Conservation (phyloP, 306 rosid species). For the Gastrolobium bilobum region DNA sequence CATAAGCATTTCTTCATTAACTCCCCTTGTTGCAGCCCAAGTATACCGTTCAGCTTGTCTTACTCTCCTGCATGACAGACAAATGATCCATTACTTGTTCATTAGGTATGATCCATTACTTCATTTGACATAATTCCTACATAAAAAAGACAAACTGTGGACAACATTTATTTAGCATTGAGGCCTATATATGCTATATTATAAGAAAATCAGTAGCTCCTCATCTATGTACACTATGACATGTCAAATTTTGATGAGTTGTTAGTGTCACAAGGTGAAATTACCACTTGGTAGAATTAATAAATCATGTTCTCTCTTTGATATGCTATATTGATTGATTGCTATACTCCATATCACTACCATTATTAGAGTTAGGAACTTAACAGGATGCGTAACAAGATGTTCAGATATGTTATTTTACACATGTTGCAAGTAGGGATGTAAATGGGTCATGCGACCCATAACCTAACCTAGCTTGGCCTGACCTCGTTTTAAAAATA, state of each 20-base stretch:
- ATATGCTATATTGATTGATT: not conserved
- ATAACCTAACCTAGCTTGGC: no score
- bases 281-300: not conserved
- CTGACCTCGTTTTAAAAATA: no score
- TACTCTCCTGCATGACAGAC: slow-evolving; percentile 65
- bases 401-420: not conserved
- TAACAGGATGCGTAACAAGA: not conserved
- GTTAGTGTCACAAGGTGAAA: not conserved
- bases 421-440: not conserved
- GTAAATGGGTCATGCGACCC: no score
- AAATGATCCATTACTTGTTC: not conserved
- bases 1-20: slow-evolving; percentile 76
- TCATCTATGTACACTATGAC: not conserved
- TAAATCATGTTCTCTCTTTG: not conserved
- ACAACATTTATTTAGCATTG: not conserved
- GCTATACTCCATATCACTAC: not conserved
- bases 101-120: not conserved
- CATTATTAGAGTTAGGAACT: not conserved
- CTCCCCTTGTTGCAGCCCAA: slow-evolving; percentile 97
- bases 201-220: not conserved
- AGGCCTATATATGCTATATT: not conserved
- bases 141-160: not conserved
- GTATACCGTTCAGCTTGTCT: slow-evolving; percentile 76
- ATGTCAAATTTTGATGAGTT: not conserved
- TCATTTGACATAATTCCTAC: not conserved